These are phyloP conservation scores for Fusarium sp. DNA, from an alignment of 2,329 filamentous ascomycete genomes.

Conservation along the genomic window DNA sequence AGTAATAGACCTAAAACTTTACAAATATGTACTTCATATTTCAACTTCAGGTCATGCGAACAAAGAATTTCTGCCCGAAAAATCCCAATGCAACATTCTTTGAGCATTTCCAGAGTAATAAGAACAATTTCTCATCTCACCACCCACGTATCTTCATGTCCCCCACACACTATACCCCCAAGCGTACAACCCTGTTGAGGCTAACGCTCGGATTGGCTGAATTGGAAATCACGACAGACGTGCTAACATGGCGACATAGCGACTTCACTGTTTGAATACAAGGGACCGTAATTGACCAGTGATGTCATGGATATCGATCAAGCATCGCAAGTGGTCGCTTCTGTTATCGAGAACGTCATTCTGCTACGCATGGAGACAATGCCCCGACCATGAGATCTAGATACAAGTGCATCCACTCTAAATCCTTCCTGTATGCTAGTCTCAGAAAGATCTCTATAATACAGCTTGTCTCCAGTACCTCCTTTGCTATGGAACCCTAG, in stretches of 20 bases:
- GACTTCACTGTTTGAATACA: background rate
- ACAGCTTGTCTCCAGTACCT: background rate
- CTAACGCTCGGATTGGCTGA: slow-evolving; percentile 9
- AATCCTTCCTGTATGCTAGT: background rate
- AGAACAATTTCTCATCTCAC: no score
- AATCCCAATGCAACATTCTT: no score
- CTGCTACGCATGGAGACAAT: background rate
- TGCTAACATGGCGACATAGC: slow-evolving; percentile 32
- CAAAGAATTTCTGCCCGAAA: no score
- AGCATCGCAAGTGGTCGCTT: background rate
- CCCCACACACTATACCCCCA: background rate
- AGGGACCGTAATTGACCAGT: background rate
- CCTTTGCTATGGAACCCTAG: fast-evolving
- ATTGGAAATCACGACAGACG: slow-evolving; percentile 17
- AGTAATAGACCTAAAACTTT: no score
- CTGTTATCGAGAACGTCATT: background rate
- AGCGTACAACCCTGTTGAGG: background rate
- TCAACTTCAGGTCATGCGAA: no score
- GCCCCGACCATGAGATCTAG: background rate
- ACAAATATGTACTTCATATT: no score
- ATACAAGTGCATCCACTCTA: slow-evolving; percentile 3
- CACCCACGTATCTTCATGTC: background rate
- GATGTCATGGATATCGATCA: slow-evolving; percentile 10
- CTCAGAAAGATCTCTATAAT: no score
- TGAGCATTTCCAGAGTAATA: no score